phyloP scores from a whole-genome alignment of 1,284 basidiomycete genomes.

The Leccinum pachyderme region DNA sequence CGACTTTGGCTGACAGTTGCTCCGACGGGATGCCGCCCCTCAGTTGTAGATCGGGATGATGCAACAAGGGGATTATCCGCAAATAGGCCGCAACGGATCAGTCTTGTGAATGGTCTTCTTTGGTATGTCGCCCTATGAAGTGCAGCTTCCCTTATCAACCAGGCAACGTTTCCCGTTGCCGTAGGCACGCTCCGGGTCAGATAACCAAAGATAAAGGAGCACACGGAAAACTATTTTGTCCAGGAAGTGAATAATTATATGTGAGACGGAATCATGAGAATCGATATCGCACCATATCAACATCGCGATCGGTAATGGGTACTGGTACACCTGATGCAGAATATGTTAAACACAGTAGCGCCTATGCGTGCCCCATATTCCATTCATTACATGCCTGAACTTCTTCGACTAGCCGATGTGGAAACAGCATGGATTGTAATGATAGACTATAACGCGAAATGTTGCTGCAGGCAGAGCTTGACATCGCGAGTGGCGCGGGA shows the following conservation, averaged over 20 bases:
- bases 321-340: neutral
- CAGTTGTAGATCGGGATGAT: constrained; percentile 9
- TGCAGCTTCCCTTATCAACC: neutral
- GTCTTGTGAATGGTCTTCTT: neutral
- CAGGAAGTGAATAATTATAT: neutral
- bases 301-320: neutral
- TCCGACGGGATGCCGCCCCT: neutral
- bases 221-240: neutral
- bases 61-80: neutral
- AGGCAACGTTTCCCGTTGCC: neutral
- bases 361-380: neutral
- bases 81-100: neutral
- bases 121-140: neutral
- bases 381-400: constrained; percentile 2
- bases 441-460: constrained; percentile 1
- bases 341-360: neutral
- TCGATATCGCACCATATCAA: constrained; percentile 8
- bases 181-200: neutral
- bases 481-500: neutral
- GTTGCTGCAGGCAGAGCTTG: neutral
- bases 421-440: neutral
- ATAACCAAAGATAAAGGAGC: neutral
- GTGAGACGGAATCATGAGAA: constrained; percentile 1
- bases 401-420: constrained; percentile 1
- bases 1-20: too few species aligned